A percentile compares a stretch with the other conserved stretches of the same genome.
phyloP scores from a whole-genome alignment of 2,329 filamentous ascomycete genomes.

The Trichoderma sp. region DNA sequence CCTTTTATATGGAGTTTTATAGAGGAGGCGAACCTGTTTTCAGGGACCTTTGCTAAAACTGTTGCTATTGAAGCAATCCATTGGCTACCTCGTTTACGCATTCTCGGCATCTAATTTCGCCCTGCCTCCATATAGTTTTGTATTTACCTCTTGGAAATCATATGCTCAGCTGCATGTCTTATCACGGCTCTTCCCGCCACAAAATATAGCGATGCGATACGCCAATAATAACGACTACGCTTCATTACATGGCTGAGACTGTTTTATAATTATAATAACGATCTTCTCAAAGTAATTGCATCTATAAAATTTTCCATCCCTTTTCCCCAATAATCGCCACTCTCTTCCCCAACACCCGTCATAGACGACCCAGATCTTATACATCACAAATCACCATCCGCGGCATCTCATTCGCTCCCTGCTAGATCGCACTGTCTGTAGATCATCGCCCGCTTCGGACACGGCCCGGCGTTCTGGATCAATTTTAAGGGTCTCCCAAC shows the following conservation, averaged over 20 bases:
- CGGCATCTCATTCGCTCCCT: background rate
- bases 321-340: background rate
- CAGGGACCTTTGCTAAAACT: background rate
- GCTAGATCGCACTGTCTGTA: background rate
- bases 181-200: background rate
- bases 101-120: background rate
- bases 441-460: slow-evolving; percentile 8
- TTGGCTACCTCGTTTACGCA: background rate
- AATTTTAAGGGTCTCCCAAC: background rate
- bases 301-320: background rate
- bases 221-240: no score
- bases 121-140: no score
- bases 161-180: background rate
- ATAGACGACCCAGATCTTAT: background rate
- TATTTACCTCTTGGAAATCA: no score
- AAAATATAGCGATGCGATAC: background rate
- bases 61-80: background rate
- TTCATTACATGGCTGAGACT: no score
- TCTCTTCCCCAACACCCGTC: background rate
- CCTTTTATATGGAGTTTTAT: background rate
- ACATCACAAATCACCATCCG: background rate
- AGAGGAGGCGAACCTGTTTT: background rate
- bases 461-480: slow-evolving; percentile 7
- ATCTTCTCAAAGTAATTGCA: no score
- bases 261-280: background rate